Evolutionary conservation across 352 stramenopile species (phyloP), one percentile per base, ranked within the genome.

Genomic region (Globisporangium irregulare): DNA sequence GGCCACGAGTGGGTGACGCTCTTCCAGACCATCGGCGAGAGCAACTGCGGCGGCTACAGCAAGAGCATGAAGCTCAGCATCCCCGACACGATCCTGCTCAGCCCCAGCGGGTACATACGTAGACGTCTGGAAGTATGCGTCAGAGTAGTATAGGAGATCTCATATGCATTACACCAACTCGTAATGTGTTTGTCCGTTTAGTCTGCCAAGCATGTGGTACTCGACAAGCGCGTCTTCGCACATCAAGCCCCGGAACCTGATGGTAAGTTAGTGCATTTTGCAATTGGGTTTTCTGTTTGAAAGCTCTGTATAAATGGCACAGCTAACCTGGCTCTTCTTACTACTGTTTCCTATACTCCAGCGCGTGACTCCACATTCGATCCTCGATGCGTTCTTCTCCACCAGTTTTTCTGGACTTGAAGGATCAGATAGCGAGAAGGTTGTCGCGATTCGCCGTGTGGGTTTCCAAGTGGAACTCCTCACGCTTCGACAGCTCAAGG

Each of bases 161-260:
- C 29, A 32, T 4, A 43, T 43, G 12, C 36, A 43, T 4, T 43
- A 25, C 20, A 41, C 8, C 36, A 29, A 56, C 4, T 25, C n/a
- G 29, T 24, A 7, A 14, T 20, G 50, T 2, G 15, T n/a, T 50
- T 22, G 43, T 50, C 43, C 18, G 20, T 8, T 50, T 60, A 91
- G 82, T 0, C 74, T 86, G 38, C 81, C 82, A 2, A 87, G 76
- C 53, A 62, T 91, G 22, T 91, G 82, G 82, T 91, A 88, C 66
- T 66, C 71, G 46, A 91, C 80, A 1, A 76, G 75, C 8, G 74
- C 81, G 14, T 79, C 80, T 15, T 75, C 69, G 22, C 66, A 77
- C 43, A 66, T 89, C 46, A 87, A 84, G 70, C 51, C 74, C 0
- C 72, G 66, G 38, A 72, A 78, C 48, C 36, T 85, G 8, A 74